Evolutionary conservation across 1,284 basidiomycete genomes (phyloP).

Genomic region (Thecaphora thlaspeos): DNA sequence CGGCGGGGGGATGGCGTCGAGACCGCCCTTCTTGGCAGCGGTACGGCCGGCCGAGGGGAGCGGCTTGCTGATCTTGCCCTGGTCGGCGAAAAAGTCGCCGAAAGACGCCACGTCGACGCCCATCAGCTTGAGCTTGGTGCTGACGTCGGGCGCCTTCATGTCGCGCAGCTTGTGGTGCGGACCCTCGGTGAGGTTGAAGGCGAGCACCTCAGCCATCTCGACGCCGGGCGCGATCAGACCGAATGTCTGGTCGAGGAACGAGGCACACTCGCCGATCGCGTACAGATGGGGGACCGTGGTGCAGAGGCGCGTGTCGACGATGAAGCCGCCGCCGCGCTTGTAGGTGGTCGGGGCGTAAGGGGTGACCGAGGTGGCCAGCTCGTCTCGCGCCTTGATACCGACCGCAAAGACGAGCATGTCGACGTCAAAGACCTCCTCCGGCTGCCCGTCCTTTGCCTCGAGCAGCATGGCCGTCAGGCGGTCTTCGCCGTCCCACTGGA

Average conservation of each 20-base stretch:
- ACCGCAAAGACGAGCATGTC: conserved; percentile 57
- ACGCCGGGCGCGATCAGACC: conserved; percentile 72
- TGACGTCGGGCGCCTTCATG: conserved; percentile 68
- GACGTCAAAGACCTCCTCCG: conserved; percentile 51
- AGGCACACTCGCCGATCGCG: conserved; percentile 75
- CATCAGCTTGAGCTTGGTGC: conserved; percentile 71
- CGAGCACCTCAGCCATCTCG: conserved; percentile 74
- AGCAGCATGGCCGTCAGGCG: conserved; percentile 46
- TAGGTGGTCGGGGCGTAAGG: conserved; percentile 59
- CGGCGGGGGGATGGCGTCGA: conserved; percentile 9
- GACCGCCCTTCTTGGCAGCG: background rate
- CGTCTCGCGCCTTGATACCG: conserved; percentile 69
- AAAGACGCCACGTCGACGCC: conserved; percentile 75
- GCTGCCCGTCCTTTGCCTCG: conserved; percentile 50
- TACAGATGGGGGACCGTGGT: conserved; percentile 68
- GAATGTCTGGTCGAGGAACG: conserved; percentile 69
- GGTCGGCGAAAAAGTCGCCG: conserved; percentile 73
- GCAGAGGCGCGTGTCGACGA: conserved; percentile 65
- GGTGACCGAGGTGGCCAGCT: conserved; percentile 62
- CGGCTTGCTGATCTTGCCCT: conserved; percentile 56
- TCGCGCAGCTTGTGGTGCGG: conserved; percentile 60
- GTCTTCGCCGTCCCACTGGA: conserved; percentile 27
- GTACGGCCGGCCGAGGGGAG: conserved; percentile 33
- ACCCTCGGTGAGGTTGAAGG: conserved; percentile 68
- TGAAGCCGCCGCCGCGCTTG: conserved; percentile 66